Base-by-base conservation (phyloP, 441 rosid genomes). In the Gossypium schwendimanii region DNA sequence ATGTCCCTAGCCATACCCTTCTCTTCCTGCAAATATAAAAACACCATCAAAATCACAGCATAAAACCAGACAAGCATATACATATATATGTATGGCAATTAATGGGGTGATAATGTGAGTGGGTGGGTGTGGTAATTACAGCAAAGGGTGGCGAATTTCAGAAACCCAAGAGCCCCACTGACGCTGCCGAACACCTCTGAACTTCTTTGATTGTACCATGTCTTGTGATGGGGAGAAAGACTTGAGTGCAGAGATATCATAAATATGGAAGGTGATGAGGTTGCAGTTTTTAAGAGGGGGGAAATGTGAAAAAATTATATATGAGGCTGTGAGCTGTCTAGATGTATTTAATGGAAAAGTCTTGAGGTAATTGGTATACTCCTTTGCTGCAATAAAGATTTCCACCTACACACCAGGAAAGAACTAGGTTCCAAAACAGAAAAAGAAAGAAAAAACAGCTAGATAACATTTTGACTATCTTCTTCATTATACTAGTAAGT, bases 141-240 rank as follows among this genome's bases (percentile, higher is more conserved):
- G 73, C 77, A 91, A 84, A 20, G 97, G 93, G 62, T 91, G 97
- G 71, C 97, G 92, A 81, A 91, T 91, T 72, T 91, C 94, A 6
- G 97, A 89, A 36, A 91, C 94, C 94, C 97, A 91, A 23, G 97
- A 91, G 80, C 97, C 97, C 97, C 97, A 91, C 85, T 89, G 94
- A 78, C 97, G 91, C 70, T 91, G 94, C 80, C 94, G 88, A 71
- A 91, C 97, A 26, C 94, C 97, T 81, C 97, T 82, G 89, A 80
- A 91, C 75, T 88, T 91, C 88, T 80, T 91, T 28, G 90, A 17
- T 62, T 84, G 86, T 81, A 83, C 91, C 97, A 91, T 90, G 64
- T 70, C 41, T 53, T 1, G 59, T 24, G 14, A 18, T 24, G 10
- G 26, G 24, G 55, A 71, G 76, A 71, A 80, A 63, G 57, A 65